Evolutionary conservation across 1,139 yeast species (phyloP).

Genomic region (Saccharomyces uvarum): DNA sequence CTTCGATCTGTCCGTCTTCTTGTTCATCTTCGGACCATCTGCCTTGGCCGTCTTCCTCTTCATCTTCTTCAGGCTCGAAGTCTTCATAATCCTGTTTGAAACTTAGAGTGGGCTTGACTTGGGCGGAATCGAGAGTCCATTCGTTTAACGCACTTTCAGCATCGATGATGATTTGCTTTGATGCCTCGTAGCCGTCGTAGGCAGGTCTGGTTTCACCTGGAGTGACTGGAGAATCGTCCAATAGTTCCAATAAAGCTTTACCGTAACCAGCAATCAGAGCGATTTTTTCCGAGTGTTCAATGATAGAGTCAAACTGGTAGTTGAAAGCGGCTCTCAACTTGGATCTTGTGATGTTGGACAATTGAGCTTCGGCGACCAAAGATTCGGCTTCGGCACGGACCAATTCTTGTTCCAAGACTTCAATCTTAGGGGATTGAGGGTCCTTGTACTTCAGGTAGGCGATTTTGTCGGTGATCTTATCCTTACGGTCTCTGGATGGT

Average conservation of each 20-base stretch:
- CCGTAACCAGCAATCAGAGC: slow-evolving; percentile 98
- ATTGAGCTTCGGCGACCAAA: slow-evolving; percentile 96
- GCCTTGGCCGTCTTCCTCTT: slow-evolving; percentile 45
- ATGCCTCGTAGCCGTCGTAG: slow-evolving; percentile 95
- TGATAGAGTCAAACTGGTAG: slow-evolving; percentile 92
- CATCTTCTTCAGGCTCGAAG: slow-evolving; percentile 53
- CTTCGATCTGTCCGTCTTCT: slow-evolving; percentile 12
- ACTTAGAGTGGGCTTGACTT: slow-evolving; percentile 87
- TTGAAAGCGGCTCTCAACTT: slow-evolving; percentile 95
- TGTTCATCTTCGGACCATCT: slow-evolving; percentile 35
- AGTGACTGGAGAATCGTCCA: slow-evolving; percentile 94
- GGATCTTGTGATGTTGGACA: slow-evolving; percentile 95
- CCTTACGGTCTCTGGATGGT: slow-evolving; percentile 97
- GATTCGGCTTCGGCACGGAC: slow-evolving; percentile 99
- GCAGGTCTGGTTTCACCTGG: slow-evolving; percentile 99
- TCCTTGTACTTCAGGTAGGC: slow-evolving; percentile 97
- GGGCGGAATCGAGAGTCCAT: slow-evolving; percentile 95
- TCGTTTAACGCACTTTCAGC: slow-evolving; percentile 92
- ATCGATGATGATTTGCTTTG: slow-evolving; percentile 94
- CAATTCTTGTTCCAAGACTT: slow-evolving; percentile 92
- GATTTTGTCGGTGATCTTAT: slow-evolving; percentile 93
- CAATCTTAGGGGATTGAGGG: slow-evolving; percentile 92
- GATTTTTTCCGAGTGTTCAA: slow-evolving; percentile 93
- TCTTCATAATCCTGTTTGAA: slow-evolving; percentile 65
- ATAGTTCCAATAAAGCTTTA: slow-evolving; percentile 88